Conservation (phyloP, 2,329 filamentous ascomycete genomes). For the Venturia oleaginea region DNA sequence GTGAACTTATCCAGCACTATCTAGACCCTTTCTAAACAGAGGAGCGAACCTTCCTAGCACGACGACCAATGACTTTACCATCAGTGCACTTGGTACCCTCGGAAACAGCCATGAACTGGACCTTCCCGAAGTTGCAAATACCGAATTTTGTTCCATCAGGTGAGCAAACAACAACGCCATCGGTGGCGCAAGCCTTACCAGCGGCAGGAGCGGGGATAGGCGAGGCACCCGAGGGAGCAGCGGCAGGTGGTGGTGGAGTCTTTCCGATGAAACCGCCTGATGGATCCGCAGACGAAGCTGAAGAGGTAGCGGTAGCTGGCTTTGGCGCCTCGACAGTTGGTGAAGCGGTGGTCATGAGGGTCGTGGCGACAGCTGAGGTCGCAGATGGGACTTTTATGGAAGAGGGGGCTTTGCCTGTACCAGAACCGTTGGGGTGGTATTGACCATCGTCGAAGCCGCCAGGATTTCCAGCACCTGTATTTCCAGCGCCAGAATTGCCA, state of each 20-base stretch:
- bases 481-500: not conserved
- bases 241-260: not conserved
- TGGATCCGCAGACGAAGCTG: not conserved
- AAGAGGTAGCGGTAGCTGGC: not conserved
- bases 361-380: not conserved
- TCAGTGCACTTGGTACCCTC: constrained; percentile 8
- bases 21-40: not conserved
- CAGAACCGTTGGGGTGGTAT: not conserved
- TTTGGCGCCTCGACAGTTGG: not conserved
- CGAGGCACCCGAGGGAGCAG: not conserved
- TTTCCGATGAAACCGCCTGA: not conserved
- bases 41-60: not conserved
- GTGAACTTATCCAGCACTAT: not conserved
- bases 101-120: constrained; percentile 1
- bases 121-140: constrained; percentile 10
- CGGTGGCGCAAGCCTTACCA: constrained; percentile 6
- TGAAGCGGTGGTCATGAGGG: not conserved
- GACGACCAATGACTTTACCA: not conserved
- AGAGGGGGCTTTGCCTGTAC: not conserved
- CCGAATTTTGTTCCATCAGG: constrained; percentile 11
- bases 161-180: constrained; percentile 12
- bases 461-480: not conserved
- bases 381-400: not conserved
- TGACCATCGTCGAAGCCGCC: not conserved
- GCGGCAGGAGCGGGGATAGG: not conserved